Evolutionary conservation across 1,284 basidiomycete genomes (phyloP).

Genomic region (Schizopora paradoxa): DNA sequence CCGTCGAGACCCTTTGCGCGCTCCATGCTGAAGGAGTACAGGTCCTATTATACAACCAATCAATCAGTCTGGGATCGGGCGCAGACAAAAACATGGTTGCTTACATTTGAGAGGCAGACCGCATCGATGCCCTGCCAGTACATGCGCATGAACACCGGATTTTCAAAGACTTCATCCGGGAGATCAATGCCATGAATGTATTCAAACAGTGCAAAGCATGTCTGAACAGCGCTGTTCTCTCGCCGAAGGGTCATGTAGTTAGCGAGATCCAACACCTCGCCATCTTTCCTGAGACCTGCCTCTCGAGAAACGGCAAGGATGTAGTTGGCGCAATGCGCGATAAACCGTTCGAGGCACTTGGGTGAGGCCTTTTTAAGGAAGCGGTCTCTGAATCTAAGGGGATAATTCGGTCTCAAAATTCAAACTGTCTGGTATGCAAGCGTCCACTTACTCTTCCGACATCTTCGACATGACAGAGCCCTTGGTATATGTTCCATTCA

Average conservation of each 20-base stretch:
- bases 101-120: constrained; percentile 65
- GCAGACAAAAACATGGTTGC: constrained; percentile 20
- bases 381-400: constrained; percentile 9
- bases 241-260: constrained; percentile 52
- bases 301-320: constrained; percentile 33
- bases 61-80: background rate
- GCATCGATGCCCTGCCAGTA: constrained; percentile 58
- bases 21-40: constrained; percentile 70
- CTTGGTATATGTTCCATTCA: background rate
- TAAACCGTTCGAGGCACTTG: constrained; percentile 31
- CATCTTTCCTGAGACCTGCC: constrained; percentile 40
- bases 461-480: constrained; percentile 1
- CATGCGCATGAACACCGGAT: constrained; percentile 47
- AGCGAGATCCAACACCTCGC: constrained; percentile 47
- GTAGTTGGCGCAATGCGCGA: constrained; percentile 31
- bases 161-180: constrained; percentile 50
- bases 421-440: background rate
- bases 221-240: constrained; percentile 59
- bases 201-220: constrained; percentile 59
- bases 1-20: constrained; percentile 60
- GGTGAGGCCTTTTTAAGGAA: constrained; percentile 1
- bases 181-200: constrained; percentile 55
- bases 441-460: constrained; percentile 3
- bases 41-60: constrained; percentile 38
- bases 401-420: background rate